Evolutionary conservation across 2,329 filamentous ascomycete species (phyloP).

Genomic region (Pseudonectria buxi): DNA sequence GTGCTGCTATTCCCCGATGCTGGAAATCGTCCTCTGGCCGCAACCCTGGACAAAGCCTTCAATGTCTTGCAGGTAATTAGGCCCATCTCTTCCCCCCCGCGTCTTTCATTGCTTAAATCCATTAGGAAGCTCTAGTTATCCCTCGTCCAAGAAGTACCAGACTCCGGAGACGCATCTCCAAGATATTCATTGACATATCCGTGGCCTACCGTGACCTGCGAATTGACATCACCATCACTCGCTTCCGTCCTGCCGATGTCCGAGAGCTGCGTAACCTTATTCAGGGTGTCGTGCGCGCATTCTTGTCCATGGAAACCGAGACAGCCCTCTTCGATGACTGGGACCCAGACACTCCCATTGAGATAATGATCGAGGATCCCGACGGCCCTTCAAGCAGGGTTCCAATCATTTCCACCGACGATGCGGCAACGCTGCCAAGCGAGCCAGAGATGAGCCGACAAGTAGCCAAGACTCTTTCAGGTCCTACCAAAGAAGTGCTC

Average conservation of each 20-base stretch:
- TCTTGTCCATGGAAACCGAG: slow-evolving; percentile 46
- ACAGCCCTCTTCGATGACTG: slow-evolving; percentile 36
- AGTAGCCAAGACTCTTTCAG: slow-evolving; percentile 29
- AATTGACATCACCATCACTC: slow-evolving; percentile 49
- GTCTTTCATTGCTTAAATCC: neutral
- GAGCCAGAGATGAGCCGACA: slow-evolving; percentile 15
- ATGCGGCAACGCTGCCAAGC: slow-evolving; percentile 2
- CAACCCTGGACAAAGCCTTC: slow-evolving; percentile 40
- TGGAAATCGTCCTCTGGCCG: slow-evolving; percentile 46
- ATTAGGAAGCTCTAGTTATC: slow-evolving; percentile 27
- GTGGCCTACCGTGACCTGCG: slow-evolving; percentile 49
- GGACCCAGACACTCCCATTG: slow-evolving; percentile 8
- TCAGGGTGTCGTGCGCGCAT: slow-evolving; percentile 46
- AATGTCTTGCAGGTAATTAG: slow-evolving; percentile 36
- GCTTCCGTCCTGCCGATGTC: slow-evolving; percentile 44
- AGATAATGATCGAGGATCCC: slow-evolving; percentile 9
- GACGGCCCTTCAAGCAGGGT: slow-evolving; percentile 1
- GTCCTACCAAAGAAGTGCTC: slow-evolving; percentile 41
- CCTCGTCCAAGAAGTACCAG: slow-evolving; percentile 23
- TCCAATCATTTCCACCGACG: slow-evolving; percentile 1
- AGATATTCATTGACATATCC: slow-evolving; percentile 49
- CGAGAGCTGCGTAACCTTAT: slow-evolving; percentile 45
- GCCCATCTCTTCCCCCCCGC: neutral
- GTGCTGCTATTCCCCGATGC: slow-evolving; percentile 45
- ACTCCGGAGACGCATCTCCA: slow-evolving; percentile 38